A percentile compares a stretch with the other conserved stretches of the same genome.
Evolutionary conservation across 2,329 filamentous ascomycete genomes (phyloP).

Genomic region (Colletotrichum spinosum): DNA sequence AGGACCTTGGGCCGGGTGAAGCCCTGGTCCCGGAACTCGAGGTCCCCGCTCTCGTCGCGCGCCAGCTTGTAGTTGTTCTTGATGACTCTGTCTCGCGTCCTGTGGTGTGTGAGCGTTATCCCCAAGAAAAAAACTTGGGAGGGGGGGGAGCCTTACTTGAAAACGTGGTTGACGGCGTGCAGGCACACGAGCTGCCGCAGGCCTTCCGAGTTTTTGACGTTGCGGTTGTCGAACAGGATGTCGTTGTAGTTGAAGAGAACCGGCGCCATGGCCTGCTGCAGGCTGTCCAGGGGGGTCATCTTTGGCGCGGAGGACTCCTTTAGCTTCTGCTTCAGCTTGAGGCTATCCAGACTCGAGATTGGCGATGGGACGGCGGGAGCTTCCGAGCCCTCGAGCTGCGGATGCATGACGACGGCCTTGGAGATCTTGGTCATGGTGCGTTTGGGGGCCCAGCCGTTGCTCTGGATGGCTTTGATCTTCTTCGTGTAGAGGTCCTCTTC

Average conservation of each 20-base stretch:
- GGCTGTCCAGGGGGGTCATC: conserved; percentile 66
- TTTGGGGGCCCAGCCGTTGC: conserved; percentile 62
- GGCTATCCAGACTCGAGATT: conserved; percentile 54
- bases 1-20: conserved; percentile 95
- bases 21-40: conserved; percentile 90
- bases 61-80: conserved; percentile 89
- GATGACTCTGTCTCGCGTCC: conserved; percentile 87
- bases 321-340: conserved; percentile 80
- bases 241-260: conserved; percentile 87
- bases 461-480: conserved; percentile 63
- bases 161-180: conserved; percentile 90
- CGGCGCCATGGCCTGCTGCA: conserved; percentile 75
- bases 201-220: conserved; percentile 72
- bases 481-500: conserved; percentile 70
- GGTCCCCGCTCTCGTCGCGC: conserved; percentile 72
- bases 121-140: background rate
- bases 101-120: conserved; percentile 45
- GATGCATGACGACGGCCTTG: conserved; percentile 60
- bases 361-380: conserved; percentile 48
- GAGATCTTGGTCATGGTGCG: conserved; percentile 59
- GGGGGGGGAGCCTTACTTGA: conserved; percentile 70
- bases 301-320: conserved; percentile 64
- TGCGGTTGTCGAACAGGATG: conserved; percentile 80
- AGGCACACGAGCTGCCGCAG: conserved; percentile 81
- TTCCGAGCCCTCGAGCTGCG: conserved; percentile 52